Evolutionary conservation across 208 protist genomes (phyloP), one percentile per base, ranked within the genome.

Genomic region (Borovskyia barvae): DNA sequence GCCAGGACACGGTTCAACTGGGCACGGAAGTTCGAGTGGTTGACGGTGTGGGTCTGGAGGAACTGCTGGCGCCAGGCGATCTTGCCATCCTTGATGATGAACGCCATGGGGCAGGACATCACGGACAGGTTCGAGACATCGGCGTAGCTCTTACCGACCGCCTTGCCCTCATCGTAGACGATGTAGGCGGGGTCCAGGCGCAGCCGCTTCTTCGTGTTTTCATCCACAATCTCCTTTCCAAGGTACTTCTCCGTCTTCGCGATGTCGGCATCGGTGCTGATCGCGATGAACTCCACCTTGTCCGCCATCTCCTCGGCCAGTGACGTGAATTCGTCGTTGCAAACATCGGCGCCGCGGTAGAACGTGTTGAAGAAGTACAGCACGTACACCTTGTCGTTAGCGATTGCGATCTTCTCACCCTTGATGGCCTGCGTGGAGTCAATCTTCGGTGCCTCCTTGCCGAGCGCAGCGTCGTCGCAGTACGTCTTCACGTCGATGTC

Each of bases 311-410:
- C 75, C 72, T 92, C 87, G 24, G 82, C 79, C 29, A 96, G 78
- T 56, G 81, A 28, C 17, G 90, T 93, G 68, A 94, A 81, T 80
- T 96, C 85, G 72, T 96, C 84, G 70, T 94, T 96, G 70, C 82
- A 87, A 12, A 82, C 60, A 33, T 94, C 86, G 3, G 87, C 90
- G 48, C 90, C 90, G 47, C 88, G 89, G 72, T 96, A 93, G 72
- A 94, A 96, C 26, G 85, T 96, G 72, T 90, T 92, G 75, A 94
- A 94, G 74, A 96, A 94, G 77, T 94, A 96, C 32, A 96, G 70
- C 37, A 94, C 82, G 66, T 92, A 85, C 33, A 92, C 78, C 54
- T 90, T 89, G 42, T 72, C 81, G 35, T 35, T 17, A 15, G 53
- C 67, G 39, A 94, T 66, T 17, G 55, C 43, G 17, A 91, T 48